phyloP scores from a whole-genome alignment of 768 basidiomycete species.

The Lactarius hatsudake region DNA sequence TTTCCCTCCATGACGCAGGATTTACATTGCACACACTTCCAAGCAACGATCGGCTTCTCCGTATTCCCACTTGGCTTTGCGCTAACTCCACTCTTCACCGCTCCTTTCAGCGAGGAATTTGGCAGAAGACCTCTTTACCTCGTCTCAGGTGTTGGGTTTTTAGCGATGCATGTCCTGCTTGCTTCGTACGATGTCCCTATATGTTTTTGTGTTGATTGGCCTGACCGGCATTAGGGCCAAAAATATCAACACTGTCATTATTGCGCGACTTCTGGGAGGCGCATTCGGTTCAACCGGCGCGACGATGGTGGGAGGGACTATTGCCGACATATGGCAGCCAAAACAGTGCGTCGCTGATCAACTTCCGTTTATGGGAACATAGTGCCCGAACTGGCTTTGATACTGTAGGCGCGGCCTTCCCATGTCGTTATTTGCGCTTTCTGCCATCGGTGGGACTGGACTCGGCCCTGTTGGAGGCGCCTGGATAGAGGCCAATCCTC shows the following conservation, averaged over 20 bases:
- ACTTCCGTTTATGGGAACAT: neutral
- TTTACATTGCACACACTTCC: conserved; percentile 35
- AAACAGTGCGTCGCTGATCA: conserved; percentile 45
- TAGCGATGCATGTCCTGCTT: conserved; percentile 48
- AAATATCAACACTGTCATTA: conserved; percentile 59
- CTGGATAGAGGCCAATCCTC: conserved; percentile 60
- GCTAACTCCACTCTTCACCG: conserved; percentile 59
- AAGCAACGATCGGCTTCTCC: conserved; percentile 38
- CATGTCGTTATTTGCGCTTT: conserved; percentile 69
- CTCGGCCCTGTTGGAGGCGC: conserved; percentile 62
- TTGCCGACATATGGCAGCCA: conserved; percentile 66
- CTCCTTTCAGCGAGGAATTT: conserved; percentile 72
- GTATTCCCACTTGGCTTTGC: conserved; percentile 62
- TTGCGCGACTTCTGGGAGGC: conserved; percentile 64
- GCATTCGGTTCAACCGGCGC: conserved; percentile 67
- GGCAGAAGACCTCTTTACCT: conserved; percentile 62
- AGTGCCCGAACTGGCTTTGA: neutral
- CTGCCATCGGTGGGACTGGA: conserved; percentile 59
- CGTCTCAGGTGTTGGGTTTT: conserved; percentile 47
- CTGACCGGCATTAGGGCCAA: conserved; percentile 33
- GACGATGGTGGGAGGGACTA: conserved; percentile 73
- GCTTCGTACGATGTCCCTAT: conserved; percentile 36
- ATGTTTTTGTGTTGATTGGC: neutral
- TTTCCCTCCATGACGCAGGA: conserved; percentile 52
- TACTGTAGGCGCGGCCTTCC: conserved; percentile 67